A percentile compares a stretch with the other conserved stretches of the same genome.
phyloP scores from a whole-genome alignment of 805 yeast genomes.

The Saccharomycopsis microspora region DNA sequence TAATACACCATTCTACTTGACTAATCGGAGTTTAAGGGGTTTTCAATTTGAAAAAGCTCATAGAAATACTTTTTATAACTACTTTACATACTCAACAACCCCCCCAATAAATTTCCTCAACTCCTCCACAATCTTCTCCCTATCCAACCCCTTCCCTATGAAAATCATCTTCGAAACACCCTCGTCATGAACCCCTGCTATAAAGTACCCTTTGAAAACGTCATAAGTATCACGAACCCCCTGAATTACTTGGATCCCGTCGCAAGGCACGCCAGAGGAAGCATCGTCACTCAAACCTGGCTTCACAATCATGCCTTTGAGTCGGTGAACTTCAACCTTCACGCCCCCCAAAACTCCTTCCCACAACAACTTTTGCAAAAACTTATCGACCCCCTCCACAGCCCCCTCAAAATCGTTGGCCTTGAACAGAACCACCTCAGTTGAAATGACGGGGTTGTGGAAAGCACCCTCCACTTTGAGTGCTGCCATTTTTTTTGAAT shows the following conservation, averaged over 20 bases:
- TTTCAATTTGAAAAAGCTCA: too few relatives aligned
- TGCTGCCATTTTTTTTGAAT: conserved; percentile 20
- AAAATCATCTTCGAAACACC: conserved; percentile 47
- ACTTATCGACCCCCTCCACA: conserved; percentile 36
- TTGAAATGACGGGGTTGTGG: conserved; percentile 33
- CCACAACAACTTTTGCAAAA: conserved; percentile 72
- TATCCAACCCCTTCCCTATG: conserved; percentile 55
- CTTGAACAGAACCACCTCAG: conserved; percentile 13
- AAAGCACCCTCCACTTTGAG: conserved; percentile 19
- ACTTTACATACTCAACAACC: too few relatives aligned
- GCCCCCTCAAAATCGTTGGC: neutral
- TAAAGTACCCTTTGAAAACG: conserved; percentile 34
- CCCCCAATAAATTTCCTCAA: conserved; percentile 17
- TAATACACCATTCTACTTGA: too few relatives aligned
- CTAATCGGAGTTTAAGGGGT: too few relatives aligned
- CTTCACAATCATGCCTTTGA: conserved; percentile 60
- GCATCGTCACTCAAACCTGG: conserved; percentile 15
- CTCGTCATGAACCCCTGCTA: conserved; percentile 20
- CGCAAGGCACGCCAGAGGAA: neutral
- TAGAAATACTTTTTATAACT: too few relatives aligned
- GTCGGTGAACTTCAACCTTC: conserved; percentile 61
- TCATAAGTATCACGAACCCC: conserved; percentile 94
- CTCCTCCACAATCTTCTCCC: conserved; percentile 26
- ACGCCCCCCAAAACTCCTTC: conserved; percentile 36
- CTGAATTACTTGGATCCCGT: conserved; percentile 49